Conservation (phyloP, 176 grass and related monocot species). For the Paspalum vaginatum region DNA sequence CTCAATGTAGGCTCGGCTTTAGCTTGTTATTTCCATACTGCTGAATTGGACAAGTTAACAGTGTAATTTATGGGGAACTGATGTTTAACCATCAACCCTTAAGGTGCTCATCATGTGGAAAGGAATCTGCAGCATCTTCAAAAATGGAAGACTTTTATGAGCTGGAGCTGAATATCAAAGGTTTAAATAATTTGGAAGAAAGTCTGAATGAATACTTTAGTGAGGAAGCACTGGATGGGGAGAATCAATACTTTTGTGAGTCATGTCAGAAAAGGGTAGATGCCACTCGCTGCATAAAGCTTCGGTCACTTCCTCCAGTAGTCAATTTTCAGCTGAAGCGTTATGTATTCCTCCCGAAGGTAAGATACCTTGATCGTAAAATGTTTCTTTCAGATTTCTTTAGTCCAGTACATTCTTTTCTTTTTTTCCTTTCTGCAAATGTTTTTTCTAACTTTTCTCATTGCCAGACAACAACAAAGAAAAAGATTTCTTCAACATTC, state of each 20-base stretch:
- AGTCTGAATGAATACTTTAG: conserved; percentile 95
- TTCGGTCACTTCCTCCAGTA: conserved; percentile 77
- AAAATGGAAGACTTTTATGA: conserved; percentile 99
- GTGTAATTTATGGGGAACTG: conserved; percentile 30
- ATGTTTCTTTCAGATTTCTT: conserved; percentile 1
- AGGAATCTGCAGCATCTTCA: conserved; percentile 91
- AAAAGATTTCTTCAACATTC: conserved; percentile 97
- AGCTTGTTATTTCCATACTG: conserved; percentile 15
- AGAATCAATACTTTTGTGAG: conserved; percentile 92
- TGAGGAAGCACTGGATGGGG: conserved; percentile 80
- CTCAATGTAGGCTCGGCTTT: background rate
- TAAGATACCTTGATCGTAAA: conserved; percentile 37
- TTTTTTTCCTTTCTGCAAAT: conserved; percentile 21
- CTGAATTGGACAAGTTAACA: conserved; percentile 17
- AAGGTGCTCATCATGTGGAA: conserved; percentile 91
- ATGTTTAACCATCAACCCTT: conserved; percentile 44
- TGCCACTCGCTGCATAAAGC: conserved; percentile 90
- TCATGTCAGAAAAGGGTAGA: conserved; percentile 89
- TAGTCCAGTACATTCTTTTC: conserved; percentile 11
- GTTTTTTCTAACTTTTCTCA: conserved; percentile 28
- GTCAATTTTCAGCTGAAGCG: conserved; percentile 97
- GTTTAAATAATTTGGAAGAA: conserved; percentile 85
- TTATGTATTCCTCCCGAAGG: conserved; percentile 95
- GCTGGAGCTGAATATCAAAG: conserved; percentile 98
- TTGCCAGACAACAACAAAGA: conserved; percentile 90